phyloP scores from a whole-genome alignment of 495 filamentous ascomycete species.

The Xylaria palmicola region DNA sequence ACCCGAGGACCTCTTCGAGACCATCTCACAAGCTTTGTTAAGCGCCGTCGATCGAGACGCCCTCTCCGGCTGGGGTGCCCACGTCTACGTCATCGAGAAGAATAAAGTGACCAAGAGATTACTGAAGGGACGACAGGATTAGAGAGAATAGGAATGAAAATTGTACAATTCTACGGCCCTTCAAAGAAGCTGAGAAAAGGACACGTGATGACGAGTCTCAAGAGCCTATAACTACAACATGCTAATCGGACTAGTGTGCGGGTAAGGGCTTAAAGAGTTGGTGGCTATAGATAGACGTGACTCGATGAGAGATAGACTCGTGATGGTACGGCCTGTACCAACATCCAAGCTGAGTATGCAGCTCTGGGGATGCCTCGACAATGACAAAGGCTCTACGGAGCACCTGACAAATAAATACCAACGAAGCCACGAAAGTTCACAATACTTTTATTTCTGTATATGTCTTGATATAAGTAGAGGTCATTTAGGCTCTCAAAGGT shows the following conservation, averaged over 20 bases:
- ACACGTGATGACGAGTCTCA: not conserved
- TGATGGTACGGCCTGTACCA: conserved; percentile 20
- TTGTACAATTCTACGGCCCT: not conserved
- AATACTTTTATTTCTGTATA: conserved; percentile 16
- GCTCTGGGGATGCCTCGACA: not conserved
- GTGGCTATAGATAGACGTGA: not conserved
- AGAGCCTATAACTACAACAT: not conserved
- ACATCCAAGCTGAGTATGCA: conserved; percentile 4
- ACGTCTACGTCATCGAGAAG: conserved; percentile 99
- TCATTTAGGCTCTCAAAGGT: conserved; percentile 8
- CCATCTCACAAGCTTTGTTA: conserved; percentile 92
- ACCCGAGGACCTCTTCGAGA: conserved; percentile 96
- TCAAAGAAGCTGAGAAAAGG: not conserved
- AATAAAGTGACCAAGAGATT: conserved; percentile 98
- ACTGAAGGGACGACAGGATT: conserved; percentile 79
- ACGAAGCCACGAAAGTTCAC: conserved; percentile 10
- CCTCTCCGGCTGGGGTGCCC: conserved; percentile 94
- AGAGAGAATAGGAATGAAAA: conserved; percentile 21
- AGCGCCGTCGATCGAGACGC: conserved; percentile 97
- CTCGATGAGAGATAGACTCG: conserved; percentile 10
- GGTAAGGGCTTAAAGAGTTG: not conserved
- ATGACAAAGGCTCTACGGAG: conserved; percentile 11
- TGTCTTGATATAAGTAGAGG: conserved; percentile 5
- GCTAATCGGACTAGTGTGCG: not conserved
- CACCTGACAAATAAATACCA: not conserved